A percentile compares a stretch with the other conserved stretches of the same genome.
These are phyloP conservation scores for Acer yangbiense DNA, from an alignment of 345 rosid genomes.

Conservation along the genomic window DNA sequence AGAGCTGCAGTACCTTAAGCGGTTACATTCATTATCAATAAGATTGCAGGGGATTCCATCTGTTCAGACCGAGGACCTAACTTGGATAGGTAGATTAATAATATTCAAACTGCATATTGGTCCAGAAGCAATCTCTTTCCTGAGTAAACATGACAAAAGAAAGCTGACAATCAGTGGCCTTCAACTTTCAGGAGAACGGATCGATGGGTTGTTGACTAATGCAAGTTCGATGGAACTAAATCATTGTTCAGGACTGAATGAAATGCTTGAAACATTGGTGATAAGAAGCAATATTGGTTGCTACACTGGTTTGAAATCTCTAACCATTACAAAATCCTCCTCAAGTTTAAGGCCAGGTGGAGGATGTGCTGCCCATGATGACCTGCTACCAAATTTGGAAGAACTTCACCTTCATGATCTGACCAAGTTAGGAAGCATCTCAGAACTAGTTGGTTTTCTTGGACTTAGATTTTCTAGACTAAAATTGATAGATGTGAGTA, in stretches of 20 bases:
- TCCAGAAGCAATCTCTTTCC: too few species aligned
- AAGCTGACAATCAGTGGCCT: conserved; percentile 24
- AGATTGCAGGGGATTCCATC: conserved; percentile 24
- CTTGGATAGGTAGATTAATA: conserved; percentile 24
- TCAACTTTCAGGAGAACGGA: background rate
- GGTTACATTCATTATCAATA: conserved; percentile 22
- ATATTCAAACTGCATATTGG: conserved; percentile 1
- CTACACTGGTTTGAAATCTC: conserved; percentile 27
- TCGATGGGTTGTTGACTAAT: conserved; percentile 25
- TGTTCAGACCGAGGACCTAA: conserved; percentile 22
- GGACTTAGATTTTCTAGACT: conserved; percentile 16
- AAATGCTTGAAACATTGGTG: conserved; percentile 32
- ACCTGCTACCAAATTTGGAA: too few species aligned
- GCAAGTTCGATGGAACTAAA: conserved; percentile 28
- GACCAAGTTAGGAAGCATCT: conserved; percentile 27
- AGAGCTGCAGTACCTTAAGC: conserved; percentile 25
- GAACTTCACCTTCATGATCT: too few species aligned
- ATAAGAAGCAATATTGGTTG: conserved; percentile 22
- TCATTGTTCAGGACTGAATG: conserved; percentile 26
- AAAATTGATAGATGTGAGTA: too few species aligned
- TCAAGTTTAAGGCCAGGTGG: background rate
- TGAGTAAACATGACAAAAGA: background rate
- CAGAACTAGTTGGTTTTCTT: conserved; percentile 10
- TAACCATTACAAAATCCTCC: conserved; percentile 21
- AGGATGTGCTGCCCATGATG: too few species aligned